A percentile compares a stretch with the other conserved stretches of the same genome.
Conservation (phyloP, 2,329 filamentous ascomycete species). For the Fusarium tricinctum region DNA sequence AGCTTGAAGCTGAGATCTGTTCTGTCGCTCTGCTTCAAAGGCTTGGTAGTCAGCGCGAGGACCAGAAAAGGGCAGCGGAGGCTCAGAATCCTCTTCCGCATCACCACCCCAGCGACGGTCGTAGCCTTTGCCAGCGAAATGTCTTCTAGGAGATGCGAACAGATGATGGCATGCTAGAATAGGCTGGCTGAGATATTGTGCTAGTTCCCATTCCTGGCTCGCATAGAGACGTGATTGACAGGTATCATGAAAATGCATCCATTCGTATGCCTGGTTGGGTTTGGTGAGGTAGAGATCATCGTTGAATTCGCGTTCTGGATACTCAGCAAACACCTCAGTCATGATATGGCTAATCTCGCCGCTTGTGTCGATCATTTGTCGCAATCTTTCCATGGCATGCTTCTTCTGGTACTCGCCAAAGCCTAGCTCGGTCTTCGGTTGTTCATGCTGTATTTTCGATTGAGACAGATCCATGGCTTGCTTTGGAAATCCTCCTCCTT, state of each 20-base stretch:
- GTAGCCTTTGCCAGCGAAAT: conserved; percentile 57
- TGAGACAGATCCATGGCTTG: conserved; percentile 58
- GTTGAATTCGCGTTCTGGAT: conserved; percentile 89
- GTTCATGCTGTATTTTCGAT: conserved; percentile 64
- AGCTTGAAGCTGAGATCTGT: conserved; percentile 78
- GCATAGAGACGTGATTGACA: conserved; percentile 83
- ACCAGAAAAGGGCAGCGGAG: conserved; percentile 81
- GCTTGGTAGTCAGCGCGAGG: conserved; percentile 86
- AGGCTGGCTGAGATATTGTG: conserved; percentile 87
- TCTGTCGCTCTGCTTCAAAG: conserved; percentile 83
- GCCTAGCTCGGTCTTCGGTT: conserved; percentile 72
- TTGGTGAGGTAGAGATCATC: conserved; percentile 94
- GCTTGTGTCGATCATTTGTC: conserved; percentile 83
- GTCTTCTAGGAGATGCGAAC: conserved; percentile 80
- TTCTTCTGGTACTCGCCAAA: conserved; percentile 81
- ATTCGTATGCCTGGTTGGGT: conserved; percentile 89
- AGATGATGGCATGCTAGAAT: conserved; percentile 91
- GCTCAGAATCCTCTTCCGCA: conserved; percentile 61
- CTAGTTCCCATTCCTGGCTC: conserved; percentile 94
- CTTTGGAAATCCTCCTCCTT: conserved; percentile 82
- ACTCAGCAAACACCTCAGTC: conserved; percentile 86
- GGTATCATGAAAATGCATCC: conserved; percentile 92
- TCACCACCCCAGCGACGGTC: conserved; percentile 62
- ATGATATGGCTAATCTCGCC: conserved; percentile 84
- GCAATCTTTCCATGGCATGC: conserved; percentile 77